A percentile compares a stretch with the other conserved stretches of the same genome.
phyloP scores from a whole-genome alignment of 768 basidiomycete species.

The Suillus luteus region DNA sequence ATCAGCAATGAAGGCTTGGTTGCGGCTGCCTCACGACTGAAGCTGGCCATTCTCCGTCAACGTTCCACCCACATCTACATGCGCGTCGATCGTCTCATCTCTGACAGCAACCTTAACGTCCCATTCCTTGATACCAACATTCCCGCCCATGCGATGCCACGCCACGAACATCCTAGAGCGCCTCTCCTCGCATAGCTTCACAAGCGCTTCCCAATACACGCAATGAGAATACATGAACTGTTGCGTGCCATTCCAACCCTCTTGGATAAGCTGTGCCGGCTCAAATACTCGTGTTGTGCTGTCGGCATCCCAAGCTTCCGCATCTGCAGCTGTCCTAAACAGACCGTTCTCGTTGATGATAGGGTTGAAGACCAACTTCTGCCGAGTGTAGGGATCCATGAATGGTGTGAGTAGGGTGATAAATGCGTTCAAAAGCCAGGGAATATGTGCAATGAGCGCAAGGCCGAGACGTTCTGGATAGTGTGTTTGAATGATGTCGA shows the following conservation, averaged over 20 bases:
- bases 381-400: constrained; percentile 78
- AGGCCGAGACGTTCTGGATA: constrained; percentile 85
- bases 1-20: background rate
- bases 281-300: constrained; percentile 48
- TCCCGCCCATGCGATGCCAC: constrained; percentile 72
- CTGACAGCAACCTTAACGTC: constrained; percentile 58
- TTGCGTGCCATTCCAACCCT: constrained; percentile 68
- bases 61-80: no score
- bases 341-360: constrained; percentile 27
- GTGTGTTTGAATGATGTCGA: constrained; percentile 75
- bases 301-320: constrained; percentile 10
- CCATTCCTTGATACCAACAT: constrained; percentile 76
- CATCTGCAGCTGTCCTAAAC: constrained; percentile 28
- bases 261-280: constrained; percentile 66
- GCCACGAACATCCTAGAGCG: constrained; percentile 50
- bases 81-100: constrained; percentile 14
- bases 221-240: constrained; percentile 76
- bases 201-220: constrained; percentile 71
- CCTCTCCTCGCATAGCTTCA: constrained; percentile 54
- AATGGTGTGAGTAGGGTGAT: constrained; percentile 79
- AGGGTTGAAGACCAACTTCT: constrained; percentile 78
- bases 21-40: background rate
- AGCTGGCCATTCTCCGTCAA: background rate
- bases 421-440: constrained; percentile 73
- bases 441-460: constrained; percentile 78